These are phyloP conservation scores for Lyophyllum atratum DNA, from an alignment of 768 basidiomycete species.

Conservation along the genomic window DNA sequence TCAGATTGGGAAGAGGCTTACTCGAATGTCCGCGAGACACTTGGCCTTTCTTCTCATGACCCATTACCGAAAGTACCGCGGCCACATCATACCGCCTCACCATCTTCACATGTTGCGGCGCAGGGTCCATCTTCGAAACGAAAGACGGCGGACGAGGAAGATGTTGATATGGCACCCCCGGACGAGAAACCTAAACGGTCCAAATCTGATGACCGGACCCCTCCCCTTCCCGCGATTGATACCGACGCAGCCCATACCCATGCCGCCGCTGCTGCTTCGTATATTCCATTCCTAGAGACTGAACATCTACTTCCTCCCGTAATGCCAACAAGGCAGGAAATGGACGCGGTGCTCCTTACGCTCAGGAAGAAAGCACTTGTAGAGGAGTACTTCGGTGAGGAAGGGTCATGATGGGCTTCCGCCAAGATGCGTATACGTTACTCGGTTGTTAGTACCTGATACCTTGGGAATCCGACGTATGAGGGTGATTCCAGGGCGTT, in stretches of 20 bases:
- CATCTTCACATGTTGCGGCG: not conserved
- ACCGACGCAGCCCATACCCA: constrained; percentile 36
- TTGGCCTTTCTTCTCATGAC: constrained; percentile 53
- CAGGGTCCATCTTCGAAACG: constrained; percentile 42
- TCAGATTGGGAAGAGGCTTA: constrained; percentile 72
- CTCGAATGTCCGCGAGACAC: constrained; percentile 50
- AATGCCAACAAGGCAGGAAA: constrained; percentile 74
- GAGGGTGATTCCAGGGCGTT: not conserved
- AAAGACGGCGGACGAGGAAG: constrained; percentile 50
- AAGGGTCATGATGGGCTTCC: constrained; percentile 21
- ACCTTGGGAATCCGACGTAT: not conserved
- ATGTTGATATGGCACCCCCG: constrained; percentile 36
- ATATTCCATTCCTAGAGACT: constrained; percentile 74
- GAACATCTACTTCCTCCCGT: constrained; percentile 76
- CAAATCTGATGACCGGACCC: constrained; percentile 27
- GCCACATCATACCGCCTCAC: constrained; percentile 16
- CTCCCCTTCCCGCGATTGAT: constrained; percentile 22
- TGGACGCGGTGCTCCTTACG: constrained; percentile 74
- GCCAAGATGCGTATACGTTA: not conserved
- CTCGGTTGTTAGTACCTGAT: constrained; percentile 9
- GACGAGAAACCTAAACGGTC: constrained; percentile 33
- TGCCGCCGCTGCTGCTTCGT: constrained; percentile 64
- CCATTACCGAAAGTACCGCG: constrained; percentile 55
- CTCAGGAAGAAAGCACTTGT: constrained; percentile 81
- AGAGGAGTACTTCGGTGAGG: constrained; percentile 66